These are phyloP conservation scores for Xylaria sp. DNA, from an alignment of 2,329 filamentous ascomycete genomes.

Conservation along the genomic window DNA sequence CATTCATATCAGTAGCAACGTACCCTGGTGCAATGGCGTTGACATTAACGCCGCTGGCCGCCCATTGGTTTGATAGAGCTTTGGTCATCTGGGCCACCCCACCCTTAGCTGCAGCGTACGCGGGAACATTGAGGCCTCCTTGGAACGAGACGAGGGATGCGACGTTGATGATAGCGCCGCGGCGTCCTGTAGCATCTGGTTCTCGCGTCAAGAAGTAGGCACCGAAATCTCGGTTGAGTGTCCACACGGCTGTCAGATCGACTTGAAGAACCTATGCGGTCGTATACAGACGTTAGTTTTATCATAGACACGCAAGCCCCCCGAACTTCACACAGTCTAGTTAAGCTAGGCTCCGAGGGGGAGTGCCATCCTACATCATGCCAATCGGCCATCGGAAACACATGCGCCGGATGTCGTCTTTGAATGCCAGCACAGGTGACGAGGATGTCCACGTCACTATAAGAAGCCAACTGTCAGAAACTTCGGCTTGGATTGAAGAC, in stretches of 20 bases:
- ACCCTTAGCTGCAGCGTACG: constrained; percentile 87
- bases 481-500: not conserved
- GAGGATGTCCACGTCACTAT: constrained; percentile 73
- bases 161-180: constrained; percentile 84
- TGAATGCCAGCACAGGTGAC: constrained; percentile 90
- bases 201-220: constrained; percentile 77
- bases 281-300: not conserved
- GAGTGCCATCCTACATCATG: constrained; percentile 66
- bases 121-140: constrained; percentile 86
- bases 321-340: not conserved
- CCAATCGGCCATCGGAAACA: constrained; percentile 82
- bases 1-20: constrained; percentile 94
- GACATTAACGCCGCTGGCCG: constrained; percentile 78
- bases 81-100: constrained; percentile 88
- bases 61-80: constrained; percentile 88
- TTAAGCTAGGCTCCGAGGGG: not conserved
- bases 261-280: constrained; percentile 70
- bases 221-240: constrained; percentile 79
- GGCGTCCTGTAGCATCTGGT: constrained; percentile 63
- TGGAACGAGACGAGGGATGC: constrained; percentile 85
- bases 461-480: not conserved
- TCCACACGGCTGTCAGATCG: constrained; percentile 85
- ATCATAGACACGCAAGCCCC: not conserved
- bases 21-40: constrained; percentile 93
- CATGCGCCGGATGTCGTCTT: constrained; percentile 76